A percentile compares a stretch with the other conserved stretches of the same genome.
phyloP scores from a whole-genome alignment of 23 red algal species.

The Gracilaria domingensis region DNA sequence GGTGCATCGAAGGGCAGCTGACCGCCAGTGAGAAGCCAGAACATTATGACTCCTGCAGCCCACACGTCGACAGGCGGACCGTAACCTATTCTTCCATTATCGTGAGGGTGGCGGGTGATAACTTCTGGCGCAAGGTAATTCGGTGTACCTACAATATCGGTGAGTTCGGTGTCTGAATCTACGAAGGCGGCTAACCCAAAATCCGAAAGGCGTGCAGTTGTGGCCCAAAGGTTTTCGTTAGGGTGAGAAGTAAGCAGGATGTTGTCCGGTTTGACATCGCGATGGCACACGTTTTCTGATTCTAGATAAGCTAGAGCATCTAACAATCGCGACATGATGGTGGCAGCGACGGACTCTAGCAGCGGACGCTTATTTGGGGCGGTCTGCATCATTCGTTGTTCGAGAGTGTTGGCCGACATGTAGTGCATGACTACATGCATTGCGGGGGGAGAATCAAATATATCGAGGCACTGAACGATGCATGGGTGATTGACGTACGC shows the following conservation, averaged over 20 bases:
- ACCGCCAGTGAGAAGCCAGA: constrained; percentile 71
- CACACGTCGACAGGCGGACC: constrained; percentile 72
- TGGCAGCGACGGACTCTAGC: constrained; percentile 61
- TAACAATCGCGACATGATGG: constrained; percentile 75
- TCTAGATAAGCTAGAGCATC: constrained; percentile 75
- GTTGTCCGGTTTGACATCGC: constrained; percentile 92
- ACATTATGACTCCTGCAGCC: constrained; percentile 66
- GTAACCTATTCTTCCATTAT: constrained; percentile 55
- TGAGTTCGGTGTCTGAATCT: constrained; percentile 47
- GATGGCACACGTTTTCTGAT: constrained; percentile 66
- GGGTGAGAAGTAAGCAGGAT: constrained; percentile 63
- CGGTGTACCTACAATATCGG: constrained; percentile 74
- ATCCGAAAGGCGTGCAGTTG: constrained; percentile 76
- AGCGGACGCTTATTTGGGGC: constrained; percentile 58
- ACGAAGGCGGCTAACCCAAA: constrained; percentile 85
- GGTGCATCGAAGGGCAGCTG: constrained; percentile 57
- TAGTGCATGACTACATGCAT: constrained; percentile 79
- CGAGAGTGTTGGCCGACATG: constrained; percentile 76
- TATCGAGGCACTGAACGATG: constrained; percentile 75
- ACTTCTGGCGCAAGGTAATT: constrained; percentile 85
- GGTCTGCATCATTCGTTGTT: constrained; percentile 47
- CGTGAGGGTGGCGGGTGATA: constrained; percentile 32
- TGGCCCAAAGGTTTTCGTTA: constrained; percentile 73
- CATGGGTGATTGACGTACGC: constrained; percentile 67
- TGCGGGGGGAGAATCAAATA: constrained; percentile 76